Conservation (phyloP, 176 grass and related monocot genomes). For the Musa troglodytarum region DNA sequence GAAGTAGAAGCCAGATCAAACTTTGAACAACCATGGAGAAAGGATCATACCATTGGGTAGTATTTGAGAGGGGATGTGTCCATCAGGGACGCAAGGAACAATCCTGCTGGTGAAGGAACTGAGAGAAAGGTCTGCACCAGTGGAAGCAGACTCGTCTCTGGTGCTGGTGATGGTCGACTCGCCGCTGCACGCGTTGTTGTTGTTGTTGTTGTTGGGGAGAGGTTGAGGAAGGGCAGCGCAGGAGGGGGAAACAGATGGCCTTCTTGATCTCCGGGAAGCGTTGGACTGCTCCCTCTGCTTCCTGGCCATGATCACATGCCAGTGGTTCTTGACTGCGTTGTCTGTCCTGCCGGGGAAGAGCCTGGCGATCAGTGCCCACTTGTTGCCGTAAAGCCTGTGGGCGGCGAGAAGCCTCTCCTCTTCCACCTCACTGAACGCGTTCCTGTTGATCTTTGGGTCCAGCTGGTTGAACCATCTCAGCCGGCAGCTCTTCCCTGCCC, state of each 20-base stretch:
- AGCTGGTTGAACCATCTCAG: conserved; percentile 14
- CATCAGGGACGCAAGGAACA: not conserved
- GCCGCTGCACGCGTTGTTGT: conserved; percentile 6
- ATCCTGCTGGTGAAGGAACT: conserved; percentile 1
- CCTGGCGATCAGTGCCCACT: conserved; percentile 12
- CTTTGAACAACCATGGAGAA: not conserved
- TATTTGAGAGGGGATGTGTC: not conserved
- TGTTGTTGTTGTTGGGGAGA: not conserved
- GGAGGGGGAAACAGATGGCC: not conserved
- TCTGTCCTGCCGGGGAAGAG: conserved; percentile 4
- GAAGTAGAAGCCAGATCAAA: too few relatives aligned
- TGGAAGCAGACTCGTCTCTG: conserved; percentile 1
- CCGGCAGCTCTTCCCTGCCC: conserved; percentile 6
- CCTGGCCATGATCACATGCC: conserved; percentile 14
- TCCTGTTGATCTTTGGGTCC: conserved; percentile 13
- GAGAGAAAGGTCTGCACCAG: not conserved
- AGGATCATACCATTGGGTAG: not conserved
- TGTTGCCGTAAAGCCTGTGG: conserved; percentile 7
- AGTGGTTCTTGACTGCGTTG: conserved; percentile 12
- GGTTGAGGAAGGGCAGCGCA: not conserved
- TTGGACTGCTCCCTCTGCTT: conserved; percentile 1
- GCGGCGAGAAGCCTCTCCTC: conserved; percentile 7
- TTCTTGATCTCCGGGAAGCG: not conserved
- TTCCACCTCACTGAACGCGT: conserved; percentile 5
- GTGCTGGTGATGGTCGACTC: not conserved